Percentiles rank a stretch among this genome's conserved stretches.
phyloP scores from a whole-genome alignment of 768 basidiomycete species.

The Lactifluus hygrophoroides region DNA sequence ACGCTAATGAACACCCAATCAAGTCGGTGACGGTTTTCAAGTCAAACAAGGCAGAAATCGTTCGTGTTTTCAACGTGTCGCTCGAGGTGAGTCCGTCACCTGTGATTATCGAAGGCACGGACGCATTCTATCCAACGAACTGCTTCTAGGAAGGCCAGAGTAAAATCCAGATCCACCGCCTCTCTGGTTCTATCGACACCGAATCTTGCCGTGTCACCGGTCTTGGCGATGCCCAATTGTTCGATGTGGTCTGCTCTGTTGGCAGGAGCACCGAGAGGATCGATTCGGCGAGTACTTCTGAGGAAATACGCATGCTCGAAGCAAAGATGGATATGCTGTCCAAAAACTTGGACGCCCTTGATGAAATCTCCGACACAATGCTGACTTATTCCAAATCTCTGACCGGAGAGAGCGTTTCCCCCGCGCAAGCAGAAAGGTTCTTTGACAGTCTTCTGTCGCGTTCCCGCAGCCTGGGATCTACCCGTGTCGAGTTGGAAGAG shows the following conservation, averaged over 20 bases:
- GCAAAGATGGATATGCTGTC: conserved; percentile 32
- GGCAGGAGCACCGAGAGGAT: conserved; percentile 19
- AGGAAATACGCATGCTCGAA: conserved; percentile 22
- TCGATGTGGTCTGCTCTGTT: conserved; percentile 47
- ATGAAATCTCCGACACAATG: conserved; percentile 37
- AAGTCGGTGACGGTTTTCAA: conserved; percentile 51
- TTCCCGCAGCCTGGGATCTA: conserved; percentile 29
- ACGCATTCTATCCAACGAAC: background rate
- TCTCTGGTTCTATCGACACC: conserved; percentile 43
- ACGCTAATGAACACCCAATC: conserved; percentile 34
- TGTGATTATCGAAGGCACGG: background rate
- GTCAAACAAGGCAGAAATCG: conserved; percentile 47
- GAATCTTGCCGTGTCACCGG: conserved; percentile 47
- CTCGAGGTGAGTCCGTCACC: conserved; percentile 36
- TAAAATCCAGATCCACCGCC: conserved; percentile 40
- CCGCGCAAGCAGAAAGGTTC: conserved; percentile 33
- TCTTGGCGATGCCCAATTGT: conserved; percentile 39
- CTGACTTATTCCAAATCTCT: conserved; percentile 38
- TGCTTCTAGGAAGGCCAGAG: conserved; percentile 41
- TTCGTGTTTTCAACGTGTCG: conserved; percentile 39
- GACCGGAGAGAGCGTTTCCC: conserved; percentile 34
- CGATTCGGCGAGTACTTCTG: conserved; percentile 22
- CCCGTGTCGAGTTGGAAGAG: conserved; percentile 32
- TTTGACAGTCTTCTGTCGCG: conserved; percentile 35
- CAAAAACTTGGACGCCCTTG: conserved; percentile 32